These are phyloP conservation scores for Mytilinidion resinicola DNA, from an alignment of 495 filamentous ascomycete species.

Conservation along the genomic window DNA sequence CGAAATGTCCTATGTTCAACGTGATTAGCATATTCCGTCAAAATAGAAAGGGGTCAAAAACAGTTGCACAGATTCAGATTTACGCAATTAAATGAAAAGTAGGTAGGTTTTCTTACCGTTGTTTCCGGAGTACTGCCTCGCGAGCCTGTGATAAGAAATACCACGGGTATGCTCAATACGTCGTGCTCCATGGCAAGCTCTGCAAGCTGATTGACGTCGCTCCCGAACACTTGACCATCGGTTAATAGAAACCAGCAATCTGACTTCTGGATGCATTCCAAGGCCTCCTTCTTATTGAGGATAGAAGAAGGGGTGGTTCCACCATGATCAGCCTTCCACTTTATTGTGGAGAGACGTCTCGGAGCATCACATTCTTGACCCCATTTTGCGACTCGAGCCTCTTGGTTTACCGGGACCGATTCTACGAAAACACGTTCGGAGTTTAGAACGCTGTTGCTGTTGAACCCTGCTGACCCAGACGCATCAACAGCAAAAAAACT, in stretches of 20 bases:
- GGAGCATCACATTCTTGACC: constrained; percentile 12
- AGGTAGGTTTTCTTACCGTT: background rate
- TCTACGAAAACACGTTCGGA: background rate
- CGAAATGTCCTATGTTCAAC: constrained; percentile 29
- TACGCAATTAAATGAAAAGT: no score
- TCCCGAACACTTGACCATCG: constrained; percentile 14
- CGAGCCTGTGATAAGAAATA: constrained; percentile 17
- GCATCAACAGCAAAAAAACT: constrained; percentile 3
- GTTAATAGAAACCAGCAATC: constrained; percentile 21
- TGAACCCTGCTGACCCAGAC: background rate
- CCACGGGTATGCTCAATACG: constrained; percentile 11
- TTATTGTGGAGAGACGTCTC: background rate
- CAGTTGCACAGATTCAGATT: no score
- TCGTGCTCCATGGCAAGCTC: constrained; percentile 4
- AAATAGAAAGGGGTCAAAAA: no score
- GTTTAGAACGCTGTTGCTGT: background rate
- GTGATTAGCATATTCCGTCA: no score
- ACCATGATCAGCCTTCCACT: constrained; percentile 6
- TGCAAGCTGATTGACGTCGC: constrained; percentile 9
- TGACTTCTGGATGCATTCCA: constrained; percentile 7
- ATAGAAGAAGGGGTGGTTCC: constrained; percentile 11
- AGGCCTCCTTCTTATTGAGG: background rate
- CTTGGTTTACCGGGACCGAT: background rate
- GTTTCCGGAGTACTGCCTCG: constrained; percentile 17
- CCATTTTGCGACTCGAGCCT: constrained; percentile 11